phyloP scores from a whole-genome alignment of 257 asterid species.

The Solanum pinnatisectum region DNA sequence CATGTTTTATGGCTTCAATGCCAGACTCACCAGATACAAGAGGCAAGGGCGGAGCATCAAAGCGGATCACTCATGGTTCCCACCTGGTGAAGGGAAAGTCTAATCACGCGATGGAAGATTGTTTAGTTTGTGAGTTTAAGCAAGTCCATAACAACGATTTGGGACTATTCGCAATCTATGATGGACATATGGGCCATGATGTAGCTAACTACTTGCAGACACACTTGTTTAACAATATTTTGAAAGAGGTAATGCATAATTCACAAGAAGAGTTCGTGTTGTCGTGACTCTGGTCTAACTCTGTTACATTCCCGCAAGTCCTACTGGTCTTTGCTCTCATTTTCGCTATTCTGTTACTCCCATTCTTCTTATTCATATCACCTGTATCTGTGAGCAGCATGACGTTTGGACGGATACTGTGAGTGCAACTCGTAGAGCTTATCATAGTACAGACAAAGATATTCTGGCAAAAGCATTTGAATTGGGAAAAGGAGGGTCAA shows the following conservation, averaged over 20 bases:
- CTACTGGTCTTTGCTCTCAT: background rate
- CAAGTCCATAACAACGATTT: constrained; percentile 41
- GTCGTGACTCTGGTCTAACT: background rate
- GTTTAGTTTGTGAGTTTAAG: constrained; percentile 61
- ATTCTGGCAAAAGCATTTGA: constrained; percentile 55
- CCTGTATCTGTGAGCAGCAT: constrained; percentile 23
- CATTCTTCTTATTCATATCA: background rate
- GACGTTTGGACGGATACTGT: constrained; percentile 67
- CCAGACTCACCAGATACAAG: constrained; percentile 55
- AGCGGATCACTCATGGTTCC: constrained; percentile 57
- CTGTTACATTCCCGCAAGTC: background rate
- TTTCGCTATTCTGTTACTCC: background rate
- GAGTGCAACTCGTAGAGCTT: constrained; percentile 58
- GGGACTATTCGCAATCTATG: constrained; percentile 84
- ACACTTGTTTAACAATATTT: constrained; percentile 54
- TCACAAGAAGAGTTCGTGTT: background rate
- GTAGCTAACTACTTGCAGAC: constrained; percentile 67
- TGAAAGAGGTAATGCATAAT: constrained; percentile 45
- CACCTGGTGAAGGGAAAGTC: constrained; percentile 68
- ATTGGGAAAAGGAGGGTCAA: constrained; percentile 87
- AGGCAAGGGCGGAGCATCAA: constrained; percentile 42
- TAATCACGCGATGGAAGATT: constrained; percentile 85
- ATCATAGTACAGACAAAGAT: constrained; percentile 47
- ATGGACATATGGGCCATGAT: constrained; percentile 90
- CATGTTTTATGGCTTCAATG: constrained; percentile 41